phyloP scores from a whole-genome alignment of 192 early-diverging fungal species.

The Kappamyces sp. region DNA sequence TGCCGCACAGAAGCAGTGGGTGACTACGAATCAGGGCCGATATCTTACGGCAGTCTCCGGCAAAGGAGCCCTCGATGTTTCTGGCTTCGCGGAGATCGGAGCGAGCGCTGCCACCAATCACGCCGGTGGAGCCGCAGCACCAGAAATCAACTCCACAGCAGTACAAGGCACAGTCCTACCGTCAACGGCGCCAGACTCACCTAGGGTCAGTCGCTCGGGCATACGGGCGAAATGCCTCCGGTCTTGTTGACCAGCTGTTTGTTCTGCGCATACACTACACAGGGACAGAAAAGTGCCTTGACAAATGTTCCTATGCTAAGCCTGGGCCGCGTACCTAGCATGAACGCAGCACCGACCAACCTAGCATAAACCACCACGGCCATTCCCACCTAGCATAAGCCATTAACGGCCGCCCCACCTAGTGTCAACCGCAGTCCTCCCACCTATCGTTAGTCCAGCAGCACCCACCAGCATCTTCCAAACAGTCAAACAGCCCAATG shows the following conservation, averaged over 20 bases:
- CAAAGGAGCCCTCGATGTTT: slow-evolving; percentile 16
- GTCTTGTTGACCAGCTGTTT: slow-evolving; percentile 25
- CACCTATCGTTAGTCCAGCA: background rate
- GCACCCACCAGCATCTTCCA: slow-evolving; percentile 21
- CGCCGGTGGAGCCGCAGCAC: slow-evolving; percentile 2
- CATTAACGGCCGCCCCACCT: too few relatives aligned
- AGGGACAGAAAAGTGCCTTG: slow-evolving; percentile 9
- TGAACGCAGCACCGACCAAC: too few relatives aligned
- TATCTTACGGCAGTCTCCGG: slow-evolving; percentile 1
- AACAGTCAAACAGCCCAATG: slow-evolving; percentile 22
- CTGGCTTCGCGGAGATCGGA: slow-evolving; percentile 16
- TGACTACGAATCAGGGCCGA: background rate
- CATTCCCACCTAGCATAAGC: too few relatives aligned
- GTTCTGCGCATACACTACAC: slow-evolving; percentile 22
- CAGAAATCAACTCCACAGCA: background rate
- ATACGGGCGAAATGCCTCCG: background rate
- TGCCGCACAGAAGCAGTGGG: slow-evolving; percentile 28
- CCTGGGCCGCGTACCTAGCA: too few relatives aligned
- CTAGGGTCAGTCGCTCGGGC: too few relatives aligned
- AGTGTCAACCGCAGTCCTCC: too few relatives aligned
- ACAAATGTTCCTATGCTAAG: too few relatives aligned
- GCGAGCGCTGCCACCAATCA: slow-evolving; percentile 16
- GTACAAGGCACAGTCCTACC: too few relatives aligned
- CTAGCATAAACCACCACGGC: too few relatives aligned
- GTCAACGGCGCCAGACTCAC: too few relatives aligned